A percentile compares a stretch with the other conserved stretches of the same genome.
Evolutionary conservation across 73 alveolate species (phyloP).

Genomic region (Paramecium tetraurelia): DNA sequence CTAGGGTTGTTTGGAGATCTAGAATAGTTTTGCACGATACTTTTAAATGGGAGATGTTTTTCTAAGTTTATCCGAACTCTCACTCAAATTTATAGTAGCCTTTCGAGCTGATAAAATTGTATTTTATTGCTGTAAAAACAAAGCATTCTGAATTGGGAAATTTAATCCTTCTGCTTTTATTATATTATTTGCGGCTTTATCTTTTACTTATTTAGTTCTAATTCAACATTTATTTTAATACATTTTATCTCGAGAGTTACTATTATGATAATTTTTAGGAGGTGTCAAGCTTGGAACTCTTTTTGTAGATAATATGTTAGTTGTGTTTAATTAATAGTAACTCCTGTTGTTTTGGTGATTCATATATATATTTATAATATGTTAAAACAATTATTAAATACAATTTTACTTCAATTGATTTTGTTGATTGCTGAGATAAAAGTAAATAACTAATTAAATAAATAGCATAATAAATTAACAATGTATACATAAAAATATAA

Average conservation of each 20-base stretch:
- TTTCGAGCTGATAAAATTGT: slow-evolving; percentile 4
- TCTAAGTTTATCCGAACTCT: slow-evolving; percentile 4
- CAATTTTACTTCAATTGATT: not conserved
- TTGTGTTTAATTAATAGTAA: not conserved
- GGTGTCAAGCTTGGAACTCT: slow-evolving; percentile 31
- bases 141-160: not conserved
- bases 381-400: not conserved
- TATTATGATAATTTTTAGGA: not conserved
- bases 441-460: not conserved
- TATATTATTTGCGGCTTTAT: not conserved
- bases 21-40: not conserved
- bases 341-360: not conserved
- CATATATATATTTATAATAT: not conserved
- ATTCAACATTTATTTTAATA: not conserved
- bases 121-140: not conserved
- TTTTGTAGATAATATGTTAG: not conserved
- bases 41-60: not conserved
- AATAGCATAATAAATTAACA: not conserved
- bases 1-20: not conserved
- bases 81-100: slow-evolving; percentile 8
- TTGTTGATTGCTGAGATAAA: not conserved
- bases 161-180: not conserved
- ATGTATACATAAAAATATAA: no score
- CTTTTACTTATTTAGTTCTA: not conserved
- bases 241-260: not conserved